phyloP scores from a whole-genome alignment of 2,329 filamentous ascomycete genomes.

The Beauveria australis region DNA sequence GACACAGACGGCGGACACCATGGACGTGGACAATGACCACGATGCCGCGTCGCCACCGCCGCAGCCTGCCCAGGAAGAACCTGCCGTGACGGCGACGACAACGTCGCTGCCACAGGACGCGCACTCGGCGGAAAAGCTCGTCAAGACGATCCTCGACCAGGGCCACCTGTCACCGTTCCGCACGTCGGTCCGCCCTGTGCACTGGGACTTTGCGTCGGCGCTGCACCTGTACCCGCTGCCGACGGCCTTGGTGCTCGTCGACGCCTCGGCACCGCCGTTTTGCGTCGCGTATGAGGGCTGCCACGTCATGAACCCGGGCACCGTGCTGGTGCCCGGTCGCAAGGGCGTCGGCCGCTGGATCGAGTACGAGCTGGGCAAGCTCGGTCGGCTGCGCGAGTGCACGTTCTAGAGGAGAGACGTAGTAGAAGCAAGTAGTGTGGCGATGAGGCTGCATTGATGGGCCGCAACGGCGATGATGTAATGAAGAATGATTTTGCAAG shows the following conservation, averaged over 20 bases:
- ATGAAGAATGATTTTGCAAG: background rate
- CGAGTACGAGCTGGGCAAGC: conserved; percentile 68
- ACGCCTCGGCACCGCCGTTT: conserved; percentile 74
- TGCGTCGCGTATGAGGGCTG: conserved; percentile 90
- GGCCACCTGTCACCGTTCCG: conserved; percentile 83
- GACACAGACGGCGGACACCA: conserved; percentile 25
- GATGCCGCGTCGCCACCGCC: background rate
- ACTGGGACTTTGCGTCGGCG: conserved; percentile 78
- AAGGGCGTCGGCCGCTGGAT: conserved; percentile 71
- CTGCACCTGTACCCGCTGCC: conserved; percentile 84
- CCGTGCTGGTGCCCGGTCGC: conserved; percentile 60
- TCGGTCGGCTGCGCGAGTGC: conserved; percentile 56
- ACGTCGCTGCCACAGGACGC: conserved; percentile 38
- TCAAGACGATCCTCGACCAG: conserved; percentile 88
- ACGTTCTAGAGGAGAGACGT: conserved; percentile 35
- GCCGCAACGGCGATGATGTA: background rate
- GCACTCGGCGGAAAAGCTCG: conserved; percentile 63
- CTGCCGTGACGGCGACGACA: conserved; percentile 13
- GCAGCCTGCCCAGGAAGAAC: conserved; percentile 7
- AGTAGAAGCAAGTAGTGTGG: too few relatives aligned
- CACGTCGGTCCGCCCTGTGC: conserved; percentile 66
- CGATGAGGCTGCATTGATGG: background rate
- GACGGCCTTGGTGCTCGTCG: conserved; percentile 72
- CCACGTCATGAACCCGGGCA: conserved; percentile 88
- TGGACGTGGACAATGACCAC: conserved; percentile 30